These are phyloP conservation scores for Blastocystis sp. DNA, from an alignment of 352 stramenopile genomes.

Conservation along the genomic window DNA sequence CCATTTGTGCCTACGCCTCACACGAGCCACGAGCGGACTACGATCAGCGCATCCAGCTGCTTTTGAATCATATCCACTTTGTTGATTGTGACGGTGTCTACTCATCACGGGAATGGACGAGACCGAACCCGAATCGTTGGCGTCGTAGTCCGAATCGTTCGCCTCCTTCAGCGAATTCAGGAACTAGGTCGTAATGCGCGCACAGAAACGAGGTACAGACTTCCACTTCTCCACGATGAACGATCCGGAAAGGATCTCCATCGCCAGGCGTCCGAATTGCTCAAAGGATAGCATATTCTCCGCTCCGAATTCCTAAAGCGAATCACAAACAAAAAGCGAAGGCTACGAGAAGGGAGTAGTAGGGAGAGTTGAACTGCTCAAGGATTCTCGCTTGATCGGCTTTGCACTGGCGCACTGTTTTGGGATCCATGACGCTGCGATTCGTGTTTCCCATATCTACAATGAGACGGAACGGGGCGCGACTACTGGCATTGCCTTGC, in stretches of 20 bases:
- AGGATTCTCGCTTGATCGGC: constrained; percentile 71
- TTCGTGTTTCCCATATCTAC: constrained; percentile 25
- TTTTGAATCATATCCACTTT: constrained; percentile 72
- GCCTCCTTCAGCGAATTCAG: constrained; percentile 36
- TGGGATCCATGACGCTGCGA: constrained; percentile 48
- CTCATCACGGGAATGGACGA: background rate
- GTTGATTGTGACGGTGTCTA: constrained; percentile 60
- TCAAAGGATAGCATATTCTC: constrained; percentile 69
- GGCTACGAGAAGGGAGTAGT: constrained; percentile 51
- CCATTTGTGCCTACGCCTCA: constrained; percentile 57
- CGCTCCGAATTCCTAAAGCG: constrained; percentile 61
- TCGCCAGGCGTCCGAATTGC: constrained; percentile 22
- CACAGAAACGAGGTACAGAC: background rate
- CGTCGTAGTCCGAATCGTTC: background rate
- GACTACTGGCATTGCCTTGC: background rate
- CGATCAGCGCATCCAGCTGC: constrained; percentile 51
- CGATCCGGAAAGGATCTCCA: constrained; percentile 64
- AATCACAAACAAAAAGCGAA: background rate
- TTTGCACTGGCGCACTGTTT: constrained; percentile 63
- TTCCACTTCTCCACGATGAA: constrained; percentile 48
- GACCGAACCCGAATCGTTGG: background rate
- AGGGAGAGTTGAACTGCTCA: constrained; percentile 68
- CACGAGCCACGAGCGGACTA: background rate
- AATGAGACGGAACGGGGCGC: background rate
- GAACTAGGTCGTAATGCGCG: constrained; percentile 5